Base-by-base conservation (phyloP, 2,329 filamentous ascomycete species). In the Myriosclerotinia scirpicola region DNA sequence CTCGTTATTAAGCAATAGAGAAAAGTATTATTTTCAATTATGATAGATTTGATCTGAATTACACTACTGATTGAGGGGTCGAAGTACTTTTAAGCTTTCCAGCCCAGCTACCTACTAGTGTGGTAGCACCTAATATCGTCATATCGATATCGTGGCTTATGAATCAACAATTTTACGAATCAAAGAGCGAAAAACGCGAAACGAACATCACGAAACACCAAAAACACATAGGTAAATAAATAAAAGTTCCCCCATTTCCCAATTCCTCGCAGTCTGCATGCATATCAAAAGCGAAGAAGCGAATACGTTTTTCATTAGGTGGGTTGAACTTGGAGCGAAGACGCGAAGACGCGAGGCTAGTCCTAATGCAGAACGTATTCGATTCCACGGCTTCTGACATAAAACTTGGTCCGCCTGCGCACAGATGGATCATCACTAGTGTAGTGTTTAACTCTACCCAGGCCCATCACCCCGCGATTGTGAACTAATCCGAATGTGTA, bases 221-320 rank as follows among this genome's bases (percentile, higher is more conserved):
- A 46, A 20, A n/a, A n/a, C 26, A 30, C 3, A 12, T 26, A 30
- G 26, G 3, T 26, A 26, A 26, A 26, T 26, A 26, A 26, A 26
- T 26, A 26, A 26, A 26, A 26, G 26, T 26, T 26, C 26, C 26
- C 26, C 26, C 26, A 26, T 26, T 26, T 26, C 26, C 26, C 58
- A 36, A 36, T 5, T 46, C 17, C 26, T 60, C 17, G n/a, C 14
- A 17, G 36, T 48, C 17, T 36, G 8, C 26, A 22, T 52, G 15
- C 14, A 42, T 26, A 8, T 34, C 26, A 15, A 36, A 42, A 46
- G 36, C 48, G 22, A 5, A 30, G 44, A 61, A 52, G 46, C 58
- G 58, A 61, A 61, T 48, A 50, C 56, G 56, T 15, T 60, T 34
- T 50, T 30, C 12, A 38, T 50, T 50, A 22, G 26, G 26, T 26